Evolutionary conservation across 164 flowering plant species (phyloP).

Genomic region (Nymphaea colorata): DNA sequence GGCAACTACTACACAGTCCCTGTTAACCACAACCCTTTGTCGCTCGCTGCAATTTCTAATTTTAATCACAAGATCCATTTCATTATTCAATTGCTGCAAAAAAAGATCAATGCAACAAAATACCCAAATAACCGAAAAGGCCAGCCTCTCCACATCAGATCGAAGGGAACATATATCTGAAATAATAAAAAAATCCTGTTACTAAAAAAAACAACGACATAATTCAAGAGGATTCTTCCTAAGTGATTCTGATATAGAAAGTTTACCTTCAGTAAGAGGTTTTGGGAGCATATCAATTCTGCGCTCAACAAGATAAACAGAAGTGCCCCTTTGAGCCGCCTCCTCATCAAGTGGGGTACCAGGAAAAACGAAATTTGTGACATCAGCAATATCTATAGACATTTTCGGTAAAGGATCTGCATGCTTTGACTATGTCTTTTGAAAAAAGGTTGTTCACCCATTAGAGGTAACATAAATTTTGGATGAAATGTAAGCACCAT

Average conservation of each 20-base stretch:
- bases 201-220: no score
- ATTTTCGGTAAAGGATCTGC: not conserved
- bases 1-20: no score
- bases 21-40: no score
- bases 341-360: constrained; percentile 92
- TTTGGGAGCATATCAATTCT: constrained; percentile 99
- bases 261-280: constrained; percentile 86
- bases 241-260: constrained; percentile 2
- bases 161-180: constrained; percentile 96
- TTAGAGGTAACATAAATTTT: no score
- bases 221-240: not conserved
- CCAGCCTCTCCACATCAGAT: constrained; percentile 92
- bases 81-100: no score
- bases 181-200: constrained; percentile 6
- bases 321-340: constrained; percentile 92
- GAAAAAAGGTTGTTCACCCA: no score
- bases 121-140: constrained; percentile 99
- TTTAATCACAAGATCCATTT: no score
- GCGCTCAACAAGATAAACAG: constrained; percentile 98
- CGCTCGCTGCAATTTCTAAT: no score
- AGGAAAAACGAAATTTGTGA: constrained; percentile 91
- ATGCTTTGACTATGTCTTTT: no score
- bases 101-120: not conserved
- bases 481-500: no score
- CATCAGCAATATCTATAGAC: constrained; percentile 92